Evolutionary conservation across 805 yeast genomes (phyloP), one percentile per base, ranked within the genome.

Genomic region (Tetrapisispora namnaoensis): DNA sequence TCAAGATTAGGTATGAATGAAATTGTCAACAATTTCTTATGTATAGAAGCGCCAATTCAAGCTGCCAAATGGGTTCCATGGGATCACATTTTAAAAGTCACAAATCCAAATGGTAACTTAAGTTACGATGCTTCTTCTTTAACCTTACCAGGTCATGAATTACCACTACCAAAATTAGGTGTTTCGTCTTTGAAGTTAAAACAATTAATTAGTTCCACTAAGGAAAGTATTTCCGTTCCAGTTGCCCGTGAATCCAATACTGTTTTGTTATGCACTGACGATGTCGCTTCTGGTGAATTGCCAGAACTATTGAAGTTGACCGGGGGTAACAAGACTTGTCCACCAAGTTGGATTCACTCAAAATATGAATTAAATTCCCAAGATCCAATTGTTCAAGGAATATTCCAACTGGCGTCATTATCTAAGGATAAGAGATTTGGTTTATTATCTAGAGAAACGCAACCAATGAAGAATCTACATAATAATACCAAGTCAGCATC

Each of bases 331-430:
- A 73, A 75, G 57, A 73, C 82, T 24, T 75, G 81, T 47, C 75
- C 77, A 51, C 90, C 96, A 57, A 79, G 87, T 56, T 93, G 95
- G 93, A 83, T 86, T 41, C 96, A 90, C 63, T 86, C 96, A 27
- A 71, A 77, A 39, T 81, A 72, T 68, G 82, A 82, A 65, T 68
- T 91, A 49, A 66, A 73, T 30, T 79, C 77, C 42, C 69, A 71
- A 7, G 72, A 63, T 37, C 58, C 66, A 8, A 44, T 58, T n/a
- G 65, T 68, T 32, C 66, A 73, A 48, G 76, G 77, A 48, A 73
- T 81, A 41, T 62, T 71, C 52, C 76, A 79, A 51, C 71, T 86
- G 63, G 74, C 78, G 49, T 74, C 77, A 52, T 69, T 84, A 58
- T 70, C 78, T 27, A 79, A 80, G 64, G 91, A 83, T 62, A 71